Percentiles rank a stretch among this genome's conserved stretches.
These are phyloP conservation scores for Citrus medica DNA, from an alignment of 345 rosid genomes.

Conservation along the genomic window DNA sequence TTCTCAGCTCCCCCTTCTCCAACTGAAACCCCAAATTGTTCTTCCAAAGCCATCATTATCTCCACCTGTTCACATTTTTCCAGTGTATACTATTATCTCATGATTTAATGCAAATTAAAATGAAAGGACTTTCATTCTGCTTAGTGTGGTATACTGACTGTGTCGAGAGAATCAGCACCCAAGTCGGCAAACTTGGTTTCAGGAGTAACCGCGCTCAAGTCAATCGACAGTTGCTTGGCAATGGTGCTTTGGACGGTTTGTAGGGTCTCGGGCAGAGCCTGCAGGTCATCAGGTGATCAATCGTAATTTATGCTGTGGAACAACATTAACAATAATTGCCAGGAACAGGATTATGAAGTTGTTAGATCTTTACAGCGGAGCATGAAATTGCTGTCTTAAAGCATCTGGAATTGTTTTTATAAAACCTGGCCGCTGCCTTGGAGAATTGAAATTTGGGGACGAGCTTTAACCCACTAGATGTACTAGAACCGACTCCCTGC, in stretches of 20 bases:
- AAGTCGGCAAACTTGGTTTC: slow-evolving; percentile 61
- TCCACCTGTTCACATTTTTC: slow-evolving; percentile 36
- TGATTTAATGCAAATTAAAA: background rate
- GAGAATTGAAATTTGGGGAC: slow-evolving; percentile 26
- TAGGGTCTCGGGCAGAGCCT: slow-evolving; percentile 54
- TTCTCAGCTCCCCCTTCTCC: slow-evolving; percentile 65
- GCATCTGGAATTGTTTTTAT: slow-evolving; percentile 26
- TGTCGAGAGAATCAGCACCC: slow-evolving; percentile 78
- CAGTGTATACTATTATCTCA: background rate
- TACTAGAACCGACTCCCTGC: slow-evolving; percentile 32
- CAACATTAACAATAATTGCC: background rate
- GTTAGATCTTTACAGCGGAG: slow-evolving; percentile 35
- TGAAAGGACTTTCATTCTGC: background rate
- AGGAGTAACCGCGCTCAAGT: slow-evolving; percentile 45
- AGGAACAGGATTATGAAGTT: background rate
- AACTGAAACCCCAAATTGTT: slow-evolving; percentile 51
- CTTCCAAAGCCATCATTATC: slow-evolving; percentile 72
- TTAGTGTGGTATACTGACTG: slow-evolving; percentile 19
- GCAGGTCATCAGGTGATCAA: background rate
- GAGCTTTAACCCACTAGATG: slow-evolving; percentile 24
- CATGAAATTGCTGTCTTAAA: slow-evolving; percentile 36
- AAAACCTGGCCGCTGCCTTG: slow-evolving; percentile 24
- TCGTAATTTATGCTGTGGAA: background rate
- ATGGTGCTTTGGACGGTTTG: slow-evolving; percentile 50
- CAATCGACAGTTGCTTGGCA: slow-evolving; percentile 61